Base-by-base conservation (phyloP, 768 basidiomycete genomes). In the Russula foetens region DNA sequence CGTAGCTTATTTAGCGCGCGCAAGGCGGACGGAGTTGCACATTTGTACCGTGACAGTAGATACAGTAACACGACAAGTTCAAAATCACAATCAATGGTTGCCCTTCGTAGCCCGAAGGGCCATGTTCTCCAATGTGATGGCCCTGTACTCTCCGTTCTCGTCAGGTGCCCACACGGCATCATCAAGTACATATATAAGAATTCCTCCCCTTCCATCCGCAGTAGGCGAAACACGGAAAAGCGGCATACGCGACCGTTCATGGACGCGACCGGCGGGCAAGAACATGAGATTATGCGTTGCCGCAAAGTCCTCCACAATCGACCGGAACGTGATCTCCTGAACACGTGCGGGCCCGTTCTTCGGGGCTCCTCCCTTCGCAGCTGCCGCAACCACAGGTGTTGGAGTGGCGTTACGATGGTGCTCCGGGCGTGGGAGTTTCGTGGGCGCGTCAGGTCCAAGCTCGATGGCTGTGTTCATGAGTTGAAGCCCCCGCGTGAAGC, bases 391-490 rank as follows among this genome's bases (percentile, higher is more conserved):
- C 39, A 52, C 62, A 9, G 75, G 71, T 14, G 74, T 66, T n/a
- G 67, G 60, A 14, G 72, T 65, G 4, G 71, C 64, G 5, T 75
- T 68, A 43, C 74, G 71, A 67, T 84, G 81, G 70, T 81, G 81
- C 61, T 88, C 86, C 1, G 91, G 91, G 31, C 84, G 85, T 46
- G 76, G 78, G 31, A 93, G 74, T 63, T 79, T 80, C 0, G 79
- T 78, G 0, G 85, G 82, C 11, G 91, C 92, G 29, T 89, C 82
- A 2, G 84, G 78, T 7, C 93, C 93, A 28, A 98, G 77, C 62
- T 90, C 86, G 70, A 95, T 86, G 24, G 96, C 96, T 65, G 87
- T 84, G 70, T 97, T 90, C 93, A 99, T 97, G 63, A 98, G 71
- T 71, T 98, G 90, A 59, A 98, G 71, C 1, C 92, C 97, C 51